Conservation (phyloP, 75 land plant species). For the Larix kaempferi region DNA sequence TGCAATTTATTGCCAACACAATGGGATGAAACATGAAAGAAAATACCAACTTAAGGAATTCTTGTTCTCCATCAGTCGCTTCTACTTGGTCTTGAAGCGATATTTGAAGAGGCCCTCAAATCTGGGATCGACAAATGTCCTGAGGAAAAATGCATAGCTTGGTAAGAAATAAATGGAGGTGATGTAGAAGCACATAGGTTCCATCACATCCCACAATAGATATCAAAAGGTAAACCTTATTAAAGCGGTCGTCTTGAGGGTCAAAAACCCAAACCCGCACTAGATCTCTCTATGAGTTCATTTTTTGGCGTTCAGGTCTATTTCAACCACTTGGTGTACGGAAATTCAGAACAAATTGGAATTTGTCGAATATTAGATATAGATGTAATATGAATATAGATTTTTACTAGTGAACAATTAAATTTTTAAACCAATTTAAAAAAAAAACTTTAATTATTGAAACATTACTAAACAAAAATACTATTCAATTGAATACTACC, state of each 20-base stretch:
- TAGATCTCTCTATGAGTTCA: conserved; percentile 48
- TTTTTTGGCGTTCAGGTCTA: conserved; percentile 54
- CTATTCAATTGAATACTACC: too few relatives aligned
- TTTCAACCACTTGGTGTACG: conserved; percentile 50
- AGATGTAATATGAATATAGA: too few relatives aligned
- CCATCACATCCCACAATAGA: conserved; percentile 90
- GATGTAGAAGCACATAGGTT: conserved; percentile 79
- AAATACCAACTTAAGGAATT: too few relatives aligned
- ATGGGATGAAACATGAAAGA: too few relatives aligned
- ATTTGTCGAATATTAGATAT: too few relatives aligned
- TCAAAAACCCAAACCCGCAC: conserved; percentile 53
- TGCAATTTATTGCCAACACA: too few relatives aligned
- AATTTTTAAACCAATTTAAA: too few relatives aligned
- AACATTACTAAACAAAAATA: too few relatives aligned
- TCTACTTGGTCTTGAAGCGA: conserved; percentile 48
- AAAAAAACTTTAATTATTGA: too few relatives aligned
- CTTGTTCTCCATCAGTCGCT: conserved; percentile 29
- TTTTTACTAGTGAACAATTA: too few relatives aligned
- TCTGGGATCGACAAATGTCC: conserved; percentile 68
- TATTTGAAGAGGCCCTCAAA: conserved; percentile 60
- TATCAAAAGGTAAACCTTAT: conserved; percentile 96
- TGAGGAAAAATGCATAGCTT: conserved; percentile 68
- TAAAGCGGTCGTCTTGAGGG: conserved; percentile 45
- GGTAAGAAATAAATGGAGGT: conserved; percentile 45
- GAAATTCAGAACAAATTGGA: too few relatives aligned